phyloP scores from a whole-genome alignment of 2,329 filamentous ascomycete species.

The Cladosporium sp. region DNA sequence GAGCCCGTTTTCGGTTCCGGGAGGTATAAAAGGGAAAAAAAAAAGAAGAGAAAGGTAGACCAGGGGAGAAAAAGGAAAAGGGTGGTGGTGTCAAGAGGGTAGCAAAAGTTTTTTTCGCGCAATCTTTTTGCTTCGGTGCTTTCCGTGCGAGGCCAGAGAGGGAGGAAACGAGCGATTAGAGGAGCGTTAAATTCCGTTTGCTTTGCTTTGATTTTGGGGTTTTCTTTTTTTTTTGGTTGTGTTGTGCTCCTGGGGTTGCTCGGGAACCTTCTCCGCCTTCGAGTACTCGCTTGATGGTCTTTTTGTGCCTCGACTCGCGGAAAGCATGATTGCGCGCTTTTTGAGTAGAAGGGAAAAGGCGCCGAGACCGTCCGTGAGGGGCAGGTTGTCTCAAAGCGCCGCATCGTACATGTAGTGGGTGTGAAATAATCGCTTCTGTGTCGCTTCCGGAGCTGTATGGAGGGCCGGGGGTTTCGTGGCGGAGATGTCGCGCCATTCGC shows the following conservation, averaged over 20 bases:
- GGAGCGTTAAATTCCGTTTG: too few relatives aligned
- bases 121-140: neutral
- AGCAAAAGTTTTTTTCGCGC: neutral
- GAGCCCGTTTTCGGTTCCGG: neutral
- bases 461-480: neutral
- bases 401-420: conserved; percentile 10
- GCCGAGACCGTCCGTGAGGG: neutral
- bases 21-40: conserved; percentile 10
- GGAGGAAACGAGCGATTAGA: too few relatives aligned
- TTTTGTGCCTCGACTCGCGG: too few relatives aligned
- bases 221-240: too few relatives aligned
- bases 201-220: too few relatives aligned
- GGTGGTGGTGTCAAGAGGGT: conserved; percentile 1
- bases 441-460: conserved; percentile 6
- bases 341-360: conserved; percentile 4
- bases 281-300: too few relatives aligned
- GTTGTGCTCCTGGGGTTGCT: too few relatives aligned
- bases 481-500: conserved; percentile 4
- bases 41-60: neutral
- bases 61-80: neutral
- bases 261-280: too few relatives aligned
- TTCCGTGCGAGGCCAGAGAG: neutral
- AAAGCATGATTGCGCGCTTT: neutral
- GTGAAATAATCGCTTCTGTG: conserved; percentile 10
- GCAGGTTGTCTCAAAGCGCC: neutral